Base-by-base conservation (phyloP, 768 basidiomycete genomes). In the Trametopsis cervina region DNA sequence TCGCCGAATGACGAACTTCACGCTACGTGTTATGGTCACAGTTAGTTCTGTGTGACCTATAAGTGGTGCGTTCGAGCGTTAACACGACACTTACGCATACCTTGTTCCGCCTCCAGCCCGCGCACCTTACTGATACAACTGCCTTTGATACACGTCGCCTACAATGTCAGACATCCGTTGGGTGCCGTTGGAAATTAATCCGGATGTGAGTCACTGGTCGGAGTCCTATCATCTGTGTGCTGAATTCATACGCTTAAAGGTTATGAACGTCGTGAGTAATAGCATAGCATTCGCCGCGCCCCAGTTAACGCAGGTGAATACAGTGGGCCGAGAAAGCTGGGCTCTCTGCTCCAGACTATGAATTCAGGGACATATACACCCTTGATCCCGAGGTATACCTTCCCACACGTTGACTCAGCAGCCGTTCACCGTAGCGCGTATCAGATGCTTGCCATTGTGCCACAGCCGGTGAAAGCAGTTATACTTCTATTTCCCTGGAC, bases 171-270 rank as follows among this genome's bases (percentile, higher is more conserved):
- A 33, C 9, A 7, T 33, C 9, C 7, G 29, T 33, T 90, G 88
- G 88, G 79, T 90, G 44, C 88, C 88, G 6, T 71, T 89, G 12
- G 88, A 90, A 66, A 81, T 81, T 54, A 86, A 85, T 57, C 88
- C 76, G 47, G 65, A 76, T 51, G 77, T 76, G 56, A 44, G 52
- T 33, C 15, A 15, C 4, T 20, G 10, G 15, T 17, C 25, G 17
- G 18, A 39, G 21, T 46, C 45, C 26, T 53, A 38, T 18, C 1
- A 45, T 11, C 54, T 38, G 44, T 22, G 45, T 51, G 48, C 47
- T n/a, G 4, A 46, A 46, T 22, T 18, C 21, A 13, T 15, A 24
- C 17, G 18, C 17, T 27, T n/a, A 12, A 47, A 78, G 74, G 69
- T 79, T 5, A 65, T 33, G 29, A 33, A 33, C 29, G 15, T 7